Conservation (phyloP, 2,329 filamentous ascomycete genomes). For the Chrysosporium queenslandicum region DNA sequence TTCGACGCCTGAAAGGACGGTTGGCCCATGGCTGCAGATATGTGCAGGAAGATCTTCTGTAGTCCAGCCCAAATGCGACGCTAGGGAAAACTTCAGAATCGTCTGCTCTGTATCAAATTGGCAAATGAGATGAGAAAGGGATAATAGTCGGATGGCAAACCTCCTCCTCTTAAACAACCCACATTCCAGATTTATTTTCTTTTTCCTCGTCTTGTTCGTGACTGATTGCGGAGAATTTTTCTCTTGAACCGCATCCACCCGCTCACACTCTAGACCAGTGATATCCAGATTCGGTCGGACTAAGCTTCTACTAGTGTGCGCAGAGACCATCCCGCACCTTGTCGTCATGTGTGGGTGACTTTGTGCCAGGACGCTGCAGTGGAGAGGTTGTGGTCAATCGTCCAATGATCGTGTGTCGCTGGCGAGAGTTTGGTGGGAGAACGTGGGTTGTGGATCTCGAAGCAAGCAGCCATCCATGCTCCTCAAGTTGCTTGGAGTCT, state of each 20-base stretch:
- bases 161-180: neutral
- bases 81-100: too few relatives aligned
- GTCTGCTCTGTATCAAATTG: too few relatives aligned
- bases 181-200: neutral
- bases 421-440: neutral
- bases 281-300: neutral
- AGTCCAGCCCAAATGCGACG: too few relatives aligned
- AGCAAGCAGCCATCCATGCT: neutral
- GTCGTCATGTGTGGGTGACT: neutral
- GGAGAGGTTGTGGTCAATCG: neutral
- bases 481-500: neutral
- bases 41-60: neutral
- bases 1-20: constrained; percentile 69
- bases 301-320: neutral
- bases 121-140: neutral
- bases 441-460: neutral
- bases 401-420: neutral
- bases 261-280: neutral
- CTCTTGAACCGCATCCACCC: constrained; percentile 7
- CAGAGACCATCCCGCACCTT: neutral
- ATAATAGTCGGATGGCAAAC: neutral
- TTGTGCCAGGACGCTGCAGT: neutral
- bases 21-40: constrained; percentile 51
- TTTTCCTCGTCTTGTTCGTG: neutral
- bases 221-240: constrained; percentile 1